These are phyloP conservation scores for Avena sativa DNA, from an alignment of 176 grass and related monocot genomes.

Conservation along the genomic window DNA sequence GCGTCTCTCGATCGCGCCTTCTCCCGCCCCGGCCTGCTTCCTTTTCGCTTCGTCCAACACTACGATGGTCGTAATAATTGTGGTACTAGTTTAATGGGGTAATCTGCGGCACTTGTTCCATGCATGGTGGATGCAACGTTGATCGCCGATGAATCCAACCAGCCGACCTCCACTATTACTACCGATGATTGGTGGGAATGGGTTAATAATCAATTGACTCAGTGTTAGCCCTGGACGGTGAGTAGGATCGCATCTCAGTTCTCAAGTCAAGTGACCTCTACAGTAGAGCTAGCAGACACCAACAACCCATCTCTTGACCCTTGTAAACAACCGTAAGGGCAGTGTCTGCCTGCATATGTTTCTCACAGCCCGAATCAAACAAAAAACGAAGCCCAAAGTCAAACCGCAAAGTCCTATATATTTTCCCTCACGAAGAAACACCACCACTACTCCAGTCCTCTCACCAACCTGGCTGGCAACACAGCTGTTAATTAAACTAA, in stretches of 20 bases:
- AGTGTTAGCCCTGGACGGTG: neutral
- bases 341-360: slow-evolving; percentile 11
- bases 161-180: slow-evolving; percentile 5
- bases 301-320: too few species aligned
- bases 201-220: neutral
- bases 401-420: slow-evolving; percentile 32
- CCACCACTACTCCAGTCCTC: neutral
- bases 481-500: neutral
- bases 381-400: slow-evolving; percentile 18
- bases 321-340: neutral
- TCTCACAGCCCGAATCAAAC: neutral
- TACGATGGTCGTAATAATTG: neutral
- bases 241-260: slow-evolving; percentile 3
- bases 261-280: neutral
- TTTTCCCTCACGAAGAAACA: neutral
- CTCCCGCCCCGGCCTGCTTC: slow-evolving; percentile 9
- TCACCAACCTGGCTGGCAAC: neutral
- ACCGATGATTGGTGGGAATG: neutral
- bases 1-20: slow-evolving; percentile 13
- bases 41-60: neutral
- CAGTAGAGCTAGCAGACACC: too few species aligned
- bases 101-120: slow-evolving; percentile 1
- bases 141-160: slow-evolving; percentile 7
- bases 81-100: neutral
- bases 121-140: slow-evolving; percentile 32